Evolutionary conservation across 1,284 basidiomycete species (phyloP), one percentile per base, ranked within the genome.

Genomic region (Pholiota adiposa): DNA sequence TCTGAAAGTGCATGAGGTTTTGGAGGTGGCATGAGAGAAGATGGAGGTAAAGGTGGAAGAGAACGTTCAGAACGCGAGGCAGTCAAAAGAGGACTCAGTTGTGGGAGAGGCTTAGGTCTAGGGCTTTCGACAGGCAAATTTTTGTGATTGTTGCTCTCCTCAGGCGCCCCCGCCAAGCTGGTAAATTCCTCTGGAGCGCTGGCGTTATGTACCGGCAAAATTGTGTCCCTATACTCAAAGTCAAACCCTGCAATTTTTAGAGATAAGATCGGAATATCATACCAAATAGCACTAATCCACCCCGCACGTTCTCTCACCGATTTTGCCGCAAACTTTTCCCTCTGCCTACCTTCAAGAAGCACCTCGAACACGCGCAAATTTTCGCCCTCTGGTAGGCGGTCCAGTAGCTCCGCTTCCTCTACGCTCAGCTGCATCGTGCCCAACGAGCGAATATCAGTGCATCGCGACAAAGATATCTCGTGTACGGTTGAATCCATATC

Each of bases 221-320:
- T 78, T 2, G 77, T 76, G 67, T 90, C 86, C 88, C 88, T 90
- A 63, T n/a, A 16, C 16, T 36, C 51, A 50, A 50, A 46, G 21
- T 59, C 19, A 61, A 54, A 23, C 48, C 1, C 2, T 25, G 21
- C 11, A n/a, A 12, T 16, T 41, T 18, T 19, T 12, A 19, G n/a
- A 34, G 29, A 46, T 12, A 50, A 53, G n/a, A 41, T 8, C 6
- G 18, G 8, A 57, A 19, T 52, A 18, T 43, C 78, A 64, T 70
- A 89, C 89, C 89, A 92, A 54, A 91, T 84, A 3, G 83, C 80
- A 65, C 83, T 87, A 54, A 92, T 81, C 89, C 89, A 92, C 18
- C 78, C 78, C 5, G 88, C 88, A 54, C 89, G 76, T 57, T 88
- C 86, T 60, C 81, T 79, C n/a, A 84, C 80, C 34, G 85, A 84